These are phyloP conservation scores for Strigomonas oncopelti DNA, from an alignment of 208 protist species.

Conservation along the genomic window DNA sequence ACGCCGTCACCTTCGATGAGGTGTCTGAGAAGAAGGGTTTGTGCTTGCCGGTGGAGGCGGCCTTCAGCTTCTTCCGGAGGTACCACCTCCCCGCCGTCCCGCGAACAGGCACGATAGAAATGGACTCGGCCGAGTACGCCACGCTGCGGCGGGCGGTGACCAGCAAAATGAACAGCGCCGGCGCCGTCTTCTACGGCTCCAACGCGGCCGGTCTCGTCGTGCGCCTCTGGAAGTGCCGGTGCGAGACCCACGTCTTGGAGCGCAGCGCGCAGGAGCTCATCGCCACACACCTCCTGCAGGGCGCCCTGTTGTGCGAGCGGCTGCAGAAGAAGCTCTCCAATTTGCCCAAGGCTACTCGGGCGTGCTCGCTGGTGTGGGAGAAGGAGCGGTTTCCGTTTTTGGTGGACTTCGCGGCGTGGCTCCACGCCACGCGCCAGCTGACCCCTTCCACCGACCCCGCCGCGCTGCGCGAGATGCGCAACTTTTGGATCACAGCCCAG, in stretches of 20 bases:
- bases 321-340: conserved; percentile 58
- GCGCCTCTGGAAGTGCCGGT: conserved; percentile 71
- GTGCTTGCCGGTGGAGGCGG: conserved; percentile 40
- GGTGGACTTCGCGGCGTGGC: conserved; percentile 57
- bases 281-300: conserved; percentile 55
- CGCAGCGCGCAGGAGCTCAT: conserved; percentile 70
- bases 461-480: conserved; percentile 40
- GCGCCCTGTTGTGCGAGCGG: conserved; percentile 31
- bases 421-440: conserved; percentile 57
- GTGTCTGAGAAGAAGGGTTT: conserved; percentile 34
- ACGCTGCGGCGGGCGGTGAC: conserved; percentile 30
- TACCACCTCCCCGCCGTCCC: conserved; percentile 41
- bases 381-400: conserved; percentile 47
- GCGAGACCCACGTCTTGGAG: conserved; percentile 56
- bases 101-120: conserved; percentile 12
- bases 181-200: conserved; percentile 72
- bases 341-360: conserved; percentile 38
- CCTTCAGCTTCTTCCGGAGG: conserved; percentile 32
- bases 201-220: conserved; percentile 41
- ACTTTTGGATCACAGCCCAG: conserved; percentile 65
- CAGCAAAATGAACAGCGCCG: conserved; percentile 42
- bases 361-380: conserved; percentile 49
- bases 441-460: conserved; percentile 39
- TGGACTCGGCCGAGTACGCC: conserved; percentile 40
- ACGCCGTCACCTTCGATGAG: conserved; percentile 51